Percentiles rank a stretch among this genome's conserved stretches.
These are phyloP conservation scores for Monilinia aucupariae DNA, from an alignment of 2,329 filamentous ascomycete species.

Conservation along the genomic window DNA sequence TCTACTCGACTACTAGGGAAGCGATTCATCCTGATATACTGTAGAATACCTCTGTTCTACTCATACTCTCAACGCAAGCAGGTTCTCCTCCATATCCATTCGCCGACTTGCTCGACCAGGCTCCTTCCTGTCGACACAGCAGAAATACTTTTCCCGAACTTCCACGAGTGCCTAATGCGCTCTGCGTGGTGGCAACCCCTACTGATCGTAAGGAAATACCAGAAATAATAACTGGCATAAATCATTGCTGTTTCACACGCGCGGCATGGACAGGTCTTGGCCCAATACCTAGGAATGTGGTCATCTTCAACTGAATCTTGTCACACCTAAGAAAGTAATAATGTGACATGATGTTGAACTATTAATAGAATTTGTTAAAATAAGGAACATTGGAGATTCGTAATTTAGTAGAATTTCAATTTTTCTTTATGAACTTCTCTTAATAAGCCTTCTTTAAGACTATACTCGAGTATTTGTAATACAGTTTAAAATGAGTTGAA, in stretches of 20 bases:
- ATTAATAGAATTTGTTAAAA: no score
- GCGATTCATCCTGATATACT: neutral
- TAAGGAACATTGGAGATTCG: no score
- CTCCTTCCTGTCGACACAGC: neutral
- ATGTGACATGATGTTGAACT: no score
- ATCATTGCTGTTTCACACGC: neutral
- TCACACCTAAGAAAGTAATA: neutral
- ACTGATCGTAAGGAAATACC: neutral
- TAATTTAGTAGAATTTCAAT: no score
- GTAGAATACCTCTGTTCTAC: neutral
- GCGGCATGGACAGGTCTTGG: neutral
- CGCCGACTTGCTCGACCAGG: no score
- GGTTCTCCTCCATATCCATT: neutral
- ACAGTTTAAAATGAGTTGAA: no score
- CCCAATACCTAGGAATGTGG: neutral
- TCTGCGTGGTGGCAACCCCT: neutral
- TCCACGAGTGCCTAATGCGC: no score
- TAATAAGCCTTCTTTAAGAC: neutral
- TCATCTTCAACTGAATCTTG: neutral
- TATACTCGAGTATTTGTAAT: no score
- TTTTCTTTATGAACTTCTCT: no score
- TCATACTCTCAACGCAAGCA: neutral
- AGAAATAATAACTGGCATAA: neutral
- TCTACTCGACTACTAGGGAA: neutral
- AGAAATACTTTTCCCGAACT: no score